A percentile compares a stretch with the other conserved stretches of the same genome.
These are phyloP conservation scores for Suillus discolor DNA, from an alignment of 768 basidiomycete species.

Conservation along the genomic window DNA sequence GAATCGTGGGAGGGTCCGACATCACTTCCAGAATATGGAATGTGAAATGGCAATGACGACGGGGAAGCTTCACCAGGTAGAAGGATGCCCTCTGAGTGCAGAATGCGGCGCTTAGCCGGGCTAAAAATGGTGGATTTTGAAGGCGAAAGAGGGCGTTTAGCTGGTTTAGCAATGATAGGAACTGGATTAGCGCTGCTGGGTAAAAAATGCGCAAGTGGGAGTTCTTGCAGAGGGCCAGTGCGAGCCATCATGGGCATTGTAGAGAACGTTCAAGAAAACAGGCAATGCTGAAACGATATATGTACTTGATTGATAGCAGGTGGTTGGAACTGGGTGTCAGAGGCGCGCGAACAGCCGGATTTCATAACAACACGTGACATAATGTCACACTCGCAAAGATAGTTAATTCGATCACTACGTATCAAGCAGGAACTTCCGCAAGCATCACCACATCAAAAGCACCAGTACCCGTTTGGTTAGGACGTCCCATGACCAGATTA, in stretches of 20 bases:
- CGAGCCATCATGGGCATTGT: slow-evolving; percentile 27
- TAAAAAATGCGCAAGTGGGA: slow-evolving; percentile 60
- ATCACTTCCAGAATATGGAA: slow-evolving; percentile 27
- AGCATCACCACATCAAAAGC: slow-evolving; percentile 86
- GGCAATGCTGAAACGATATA: slow-evolving; percentile 1
- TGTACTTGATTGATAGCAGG: slow-evolving; percentile 10
- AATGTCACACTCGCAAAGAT: slow-evolving; percentile 10
- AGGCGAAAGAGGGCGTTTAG: slow-evolving; percentile 69
- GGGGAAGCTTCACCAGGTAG: slow-evolving; percentile 23
- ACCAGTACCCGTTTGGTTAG: slow-evolving; percentile 91
- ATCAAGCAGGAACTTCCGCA: slow-evolving; percentile 26
- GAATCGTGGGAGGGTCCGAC: slow-evolving; percentile 41
- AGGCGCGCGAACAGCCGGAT: not conserved
- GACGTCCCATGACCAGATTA: slow-evolving; percentile 87
- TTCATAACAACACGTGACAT: slow-evolving; percentile 23
- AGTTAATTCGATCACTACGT: not conserved
- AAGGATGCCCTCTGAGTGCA: slow-evolving; percentile 54
- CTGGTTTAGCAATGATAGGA: slow-evolving; percentile 34
- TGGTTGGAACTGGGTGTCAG: slow-evolving; percentile 13
- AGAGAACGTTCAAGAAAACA: slow-evolving; percentile 11
- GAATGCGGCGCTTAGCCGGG: slow-evolving; percentile 70
- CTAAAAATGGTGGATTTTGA: slow-evolving; percentile 50
- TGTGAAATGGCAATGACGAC: not conserved
- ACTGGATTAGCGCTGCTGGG: slow-evolving; percentile 33
- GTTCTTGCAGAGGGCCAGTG: slow-evolving; percentile 59